A percentile compares a stretch with the other conserved stretches of the same genome.
Conservation (phyloP, 768 basidiomycete species). For the Leccinum obscurum region DNA sequence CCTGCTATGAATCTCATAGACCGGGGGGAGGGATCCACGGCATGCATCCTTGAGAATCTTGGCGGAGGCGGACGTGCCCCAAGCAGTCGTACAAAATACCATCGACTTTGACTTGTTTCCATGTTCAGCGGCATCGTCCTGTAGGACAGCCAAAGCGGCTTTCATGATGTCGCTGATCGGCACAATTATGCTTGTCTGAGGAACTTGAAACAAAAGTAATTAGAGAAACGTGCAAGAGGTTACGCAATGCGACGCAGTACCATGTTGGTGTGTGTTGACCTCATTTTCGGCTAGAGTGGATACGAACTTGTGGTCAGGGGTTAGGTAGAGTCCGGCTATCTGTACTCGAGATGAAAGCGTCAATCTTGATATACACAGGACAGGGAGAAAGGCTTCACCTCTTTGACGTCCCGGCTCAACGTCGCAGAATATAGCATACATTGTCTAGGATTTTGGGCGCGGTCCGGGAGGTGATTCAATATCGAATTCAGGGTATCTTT, state of each 20-base stretch:
- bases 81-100: conserved; percentile 68
- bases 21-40: conserved; percentile 31
- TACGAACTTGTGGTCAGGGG: conserved; percentile 43
- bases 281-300: conserved; percentile 60
- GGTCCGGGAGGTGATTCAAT: conserved; percentile 41
- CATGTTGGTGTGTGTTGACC: conserved; percentile 61
- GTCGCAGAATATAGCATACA: conserved; percentile 75
- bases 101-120: conserved; percentile 44
- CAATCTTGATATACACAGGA: neutral
- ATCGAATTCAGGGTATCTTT: conserved; percentile 68
- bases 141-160: conserved; percentile 40
- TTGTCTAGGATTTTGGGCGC: conserved; percentile 56
- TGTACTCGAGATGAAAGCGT: conserved; percentile 1
- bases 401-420: conserved; percentile 65
- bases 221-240: neutral
- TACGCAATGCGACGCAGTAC: conserved; percentile 27
- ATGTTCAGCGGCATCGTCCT: conserved; percentile 34
- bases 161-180: conserved; percentile 45
- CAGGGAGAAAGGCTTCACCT: conserved; percentile 33
- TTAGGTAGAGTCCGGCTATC: conserved; percentile 31
- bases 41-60: conserved; percentile 36
- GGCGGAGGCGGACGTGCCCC: conserved; percentile 47
- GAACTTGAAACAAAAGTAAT: conserved; percentile 33
- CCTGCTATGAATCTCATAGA: conserved; percentile 59
- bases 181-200: conserved; percentile 46